phyloP scores from a whole-genome alignment of 2,329 filamentous ascomycete genomes.

The Dactylella cylindrospora region DNA sequence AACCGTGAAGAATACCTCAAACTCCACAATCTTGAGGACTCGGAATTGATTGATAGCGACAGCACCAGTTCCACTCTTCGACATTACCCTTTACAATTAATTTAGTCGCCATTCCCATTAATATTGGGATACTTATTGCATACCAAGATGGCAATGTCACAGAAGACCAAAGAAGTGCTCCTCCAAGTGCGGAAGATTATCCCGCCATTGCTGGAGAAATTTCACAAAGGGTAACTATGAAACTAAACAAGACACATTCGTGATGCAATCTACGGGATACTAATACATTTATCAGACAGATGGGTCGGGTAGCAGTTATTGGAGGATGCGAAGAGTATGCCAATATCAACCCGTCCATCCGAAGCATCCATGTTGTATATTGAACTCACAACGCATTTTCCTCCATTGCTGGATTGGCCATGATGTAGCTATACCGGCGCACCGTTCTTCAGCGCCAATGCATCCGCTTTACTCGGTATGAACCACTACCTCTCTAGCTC shows the following conservation, averaged over 20 bases:
- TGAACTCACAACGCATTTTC: conserved; percentile 5
- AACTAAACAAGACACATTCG: neutral
- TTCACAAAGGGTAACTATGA: conserved; percentile 79
- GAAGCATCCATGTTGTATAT: conserved; percentile 1
- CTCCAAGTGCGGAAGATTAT: conserved; percentile 83
- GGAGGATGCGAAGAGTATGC: conserved; percentile 80
- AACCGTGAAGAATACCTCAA: too few relatives aligned
- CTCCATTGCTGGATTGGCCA: neutral
- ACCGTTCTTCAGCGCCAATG: conserved; percentile 97
- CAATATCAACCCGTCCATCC: conserved; percentile 9
- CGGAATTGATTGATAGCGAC: too few relatives aligned
- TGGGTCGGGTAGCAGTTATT: conserved; percentile 88
- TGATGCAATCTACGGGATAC: neutral
- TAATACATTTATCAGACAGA: conserved; percentile 66
- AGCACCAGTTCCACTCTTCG: too few relatives aligned
- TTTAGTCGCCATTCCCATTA: too few relatives aligned
- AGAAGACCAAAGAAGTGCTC: conserved; percentile 70
- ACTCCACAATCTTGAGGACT: too few relatives aligned
- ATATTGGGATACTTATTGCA: too few relatives aligned
- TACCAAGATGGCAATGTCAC: conserved; percentile 18
- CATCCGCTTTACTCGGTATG: conserved; percentile 78
- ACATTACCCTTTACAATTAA: too few relatives aligned
- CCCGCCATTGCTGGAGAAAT: conserved; percentile 89
- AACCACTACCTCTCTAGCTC: conserved; percentile 19
- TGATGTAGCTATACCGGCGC: conserved; percentile 76